Evolutionary conservation across 2,329 filamentous ascomycete genomes (phyloP).

Genomic region (Aspergillus sp.): DNA sequence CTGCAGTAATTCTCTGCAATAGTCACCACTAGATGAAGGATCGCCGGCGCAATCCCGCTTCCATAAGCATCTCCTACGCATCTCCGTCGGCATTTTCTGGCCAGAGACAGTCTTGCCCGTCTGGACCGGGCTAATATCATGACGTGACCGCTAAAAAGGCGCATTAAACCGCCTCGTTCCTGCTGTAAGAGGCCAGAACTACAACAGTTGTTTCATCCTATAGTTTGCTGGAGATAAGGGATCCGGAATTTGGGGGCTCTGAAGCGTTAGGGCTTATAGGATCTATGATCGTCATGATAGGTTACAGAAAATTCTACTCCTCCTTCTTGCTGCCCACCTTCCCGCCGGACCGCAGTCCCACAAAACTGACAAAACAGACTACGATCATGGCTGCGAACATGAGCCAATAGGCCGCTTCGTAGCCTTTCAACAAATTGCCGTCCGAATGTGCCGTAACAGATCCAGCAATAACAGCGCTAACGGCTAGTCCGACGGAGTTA

Average conservation of each 20-base stretch:
- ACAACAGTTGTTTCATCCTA: background rate
- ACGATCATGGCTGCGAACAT: constrained; percentile 13
- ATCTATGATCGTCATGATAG: background rate
- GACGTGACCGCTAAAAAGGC: background rate
- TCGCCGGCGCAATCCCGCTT: background rate
- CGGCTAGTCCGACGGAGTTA: constrained; percentile 53
- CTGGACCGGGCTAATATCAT: background rate
- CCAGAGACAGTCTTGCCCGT: background rate
- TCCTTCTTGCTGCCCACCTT: constrained; percentile 10
- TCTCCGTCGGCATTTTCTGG: background rate
- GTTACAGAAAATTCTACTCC: background rate
- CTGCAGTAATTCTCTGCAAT: background rate
- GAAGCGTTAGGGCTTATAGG: background rate
- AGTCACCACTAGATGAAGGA: background rate
- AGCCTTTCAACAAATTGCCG: background rate
- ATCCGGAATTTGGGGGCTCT: background rate
- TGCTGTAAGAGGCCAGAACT: background rate
- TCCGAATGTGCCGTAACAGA: constrained; percentile 44
- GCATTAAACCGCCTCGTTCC: background rate
- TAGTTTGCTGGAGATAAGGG: background rate
- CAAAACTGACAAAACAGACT: constrained; percentile 9
- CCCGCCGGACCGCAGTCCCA: constrained; percentile 4
- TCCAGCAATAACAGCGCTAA: constrained; percentile 49
- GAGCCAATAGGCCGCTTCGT: constrained; percentile 12
- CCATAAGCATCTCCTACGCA: background rate